Evolutionary conservation across 2,329 filamentous ascomycete genomes (phyloP), one percentile per base, ranked within the genome.

Genomic region (Phyllosticta capitalensis): DNA sequence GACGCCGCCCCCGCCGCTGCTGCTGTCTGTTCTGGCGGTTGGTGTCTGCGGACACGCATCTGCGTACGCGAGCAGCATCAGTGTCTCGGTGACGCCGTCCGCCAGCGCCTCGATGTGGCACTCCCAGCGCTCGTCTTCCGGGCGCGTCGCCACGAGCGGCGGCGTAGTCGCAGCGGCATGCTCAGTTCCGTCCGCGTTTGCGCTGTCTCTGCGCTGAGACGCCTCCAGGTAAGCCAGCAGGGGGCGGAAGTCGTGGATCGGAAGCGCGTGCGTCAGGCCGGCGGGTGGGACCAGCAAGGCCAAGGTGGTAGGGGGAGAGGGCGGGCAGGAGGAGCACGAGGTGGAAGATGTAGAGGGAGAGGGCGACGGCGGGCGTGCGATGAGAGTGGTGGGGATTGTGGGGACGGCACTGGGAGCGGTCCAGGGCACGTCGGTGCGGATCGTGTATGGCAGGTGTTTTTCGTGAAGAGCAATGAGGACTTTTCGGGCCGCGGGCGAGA

Each of bases 351-450:
- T 45, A 14, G 38, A 45, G n/a, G 38, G 38, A 45, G 38, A 45
- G 5, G 38, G 38, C 38, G 38, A 45, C 19, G 28, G 30, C 24
- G 22, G 21, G 22, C 21, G 22, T 10, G 70, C 64, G 56, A 76
- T 65, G 6, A 75, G 62, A 1, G 75, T 69, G 0, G 73, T 72
- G 74, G 74, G 48, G 75, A 75, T 68, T 75, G 69, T 48, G 65
- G 61, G 1, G 72, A 71, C 12, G 71, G 76, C 53, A 0, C 74
- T 76, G 3, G 69, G 69, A 19, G 63, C 65, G 64, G 76, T 68
- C 74, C 74, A 76, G 0, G 73, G 75, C 1, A 77, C 74, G 66
- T 76, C 74, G 38, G 72, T 76, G 52, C 73, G 65, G 28, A 77
- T 67, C 0, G 59, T 64, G 67, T 76, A 76, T 2, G 74, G 71